These are phyloP conservation scores for Arachnomyces sp. DNA, from an alignment of 2,329 filamentous ascomycete genomes.

Conservation along the genomic window DNA sequence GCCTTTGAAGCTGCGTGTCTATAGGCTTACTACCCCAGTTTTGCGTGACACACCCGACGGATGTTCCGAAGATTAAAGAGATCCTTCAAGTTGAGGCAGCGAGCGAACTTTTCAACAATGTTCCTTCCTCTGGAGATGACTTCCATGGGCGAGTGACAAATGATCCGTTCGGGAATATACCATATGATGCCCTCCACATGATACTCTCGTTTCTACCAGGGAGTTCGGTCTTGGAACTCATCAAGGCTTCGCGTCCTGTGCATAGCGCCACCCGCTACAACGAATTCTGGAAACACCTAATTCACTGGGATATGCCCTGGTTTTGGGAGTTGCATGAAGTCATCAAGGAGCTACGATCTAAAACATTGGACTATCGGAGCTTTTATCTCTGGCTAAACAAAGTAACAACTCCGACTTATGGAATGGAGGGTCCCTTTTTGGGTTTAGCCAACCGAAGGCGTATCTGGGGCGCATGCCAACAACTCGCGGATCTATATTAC, in stretches of 20 bases:
- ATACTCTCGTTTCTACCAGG: background rate
- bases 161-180: constrained; percentile 2
- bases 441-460: constrained; percentile 24
- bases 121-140: background rate
- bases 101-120: background rate
- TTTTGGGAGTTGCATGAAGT: constrained; percentile 3
- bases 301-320: constrained; percentile 2
- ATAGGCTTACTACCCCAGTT: background rate
- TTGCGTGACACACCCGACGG: constrained; percentile 1
- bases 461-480: constrained; percentile 18
- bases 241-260: constrained; percentile 2
- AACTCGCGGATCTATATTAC: constrained; percentile 5
- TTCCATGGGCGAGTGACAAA: background rate
- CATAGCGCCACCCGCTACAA: constrained; percentile 1
- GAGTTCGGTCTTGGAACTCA: background rate
- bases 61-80: background rate
- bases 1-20: background rate
- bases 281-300: constrained; percentile 1
- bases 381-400: constrained; percentile 15
- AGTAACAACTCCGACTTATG: constrained; percentile 12
- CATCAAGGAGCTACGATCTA: background rate
- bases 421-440: constrained; percentile 18
- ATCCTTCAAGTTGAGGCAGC: background rate
- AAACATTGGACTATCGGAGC: background rate
- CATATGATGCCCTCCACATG: constrained; percentile 2